A percentile compares a stretch with the other conserved stretches of the same genome.
These are phyloP conservation scores for Hypsizygus marmoreus DNA, from an alignment of 768 basidiomycete genomes.

Conservation along the genomic window DNA sequence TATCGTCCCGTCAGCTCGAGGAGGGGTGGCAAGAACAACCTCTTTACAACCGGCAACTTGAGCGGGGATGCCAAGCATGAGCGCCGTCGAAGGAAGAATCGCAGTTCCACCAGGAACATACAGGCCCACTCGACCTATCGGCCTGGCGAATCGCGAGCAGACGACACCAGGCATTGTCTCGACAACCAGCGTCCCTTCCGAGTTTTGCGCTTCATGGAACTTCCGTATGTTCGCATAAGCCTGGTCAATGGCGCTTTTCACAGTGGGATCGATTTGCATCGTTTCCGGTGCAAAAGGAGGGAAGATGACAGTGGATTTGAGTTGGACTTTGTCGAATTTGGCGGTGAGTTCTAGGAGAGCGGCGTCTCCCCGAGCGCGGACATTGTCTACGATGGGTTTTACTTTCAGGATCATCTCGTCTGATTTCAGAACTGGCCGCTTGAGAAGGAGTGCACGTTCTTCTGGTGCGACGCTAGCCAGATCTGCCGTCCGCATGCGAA, in stretches of 20 bases:
- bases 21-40: slow-evolving; percentile 96
- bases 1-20: slow-evolving; percentile 87
- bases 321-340: slow-evolving; percentile 86
- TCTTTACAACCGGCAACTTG: slow-evolving; percentile 94
- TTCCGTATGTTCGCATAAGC: slow-evolving; percentile 91
- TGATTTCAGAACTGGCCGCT: slow-evolving; percentile 86
- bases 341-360: slow-evolving; percentile 88
- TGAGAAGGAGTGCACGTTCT: slow-evolving; percentile 71
- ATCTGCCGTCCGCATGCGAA: slow-evolving; percentile 77
- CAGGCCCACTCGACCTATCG: slow-evolving; percentile 94
- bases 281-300: slow-evolving; percentile 76
- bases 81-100: slow-evolving; percentile 91
- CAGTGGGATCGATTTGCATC: slow-evolving; percentile 59
- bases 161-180: slow-evolving; percentile 99
- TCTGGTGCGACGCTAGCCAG: slow-evolving; percentile 48
- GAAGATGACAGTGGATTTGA: slow-evolving; percentile 68
- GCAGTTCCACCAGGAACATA: slow-evolving; percentile 99
- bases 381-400: slow-evolving; percentile 89
- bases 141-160: slow-evolving; percentile 91
- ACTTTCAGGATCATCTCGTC: slow-evolving; percentile 92
- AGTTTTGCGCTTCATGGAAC: slow-evolving; percentile 90
- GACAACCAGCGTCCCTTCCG: slow-evolving; percentile 68
- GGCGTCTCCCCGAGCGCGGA: slow-evolving; percentile 80
- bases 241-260: slow-evolving; percentile 81
- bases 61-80: slow-evolving; percentile 98